Base-by-base conservation (phyloP, 2,329 filamentous ascomycete genomes). In the Alternaria dauci region DNA sequence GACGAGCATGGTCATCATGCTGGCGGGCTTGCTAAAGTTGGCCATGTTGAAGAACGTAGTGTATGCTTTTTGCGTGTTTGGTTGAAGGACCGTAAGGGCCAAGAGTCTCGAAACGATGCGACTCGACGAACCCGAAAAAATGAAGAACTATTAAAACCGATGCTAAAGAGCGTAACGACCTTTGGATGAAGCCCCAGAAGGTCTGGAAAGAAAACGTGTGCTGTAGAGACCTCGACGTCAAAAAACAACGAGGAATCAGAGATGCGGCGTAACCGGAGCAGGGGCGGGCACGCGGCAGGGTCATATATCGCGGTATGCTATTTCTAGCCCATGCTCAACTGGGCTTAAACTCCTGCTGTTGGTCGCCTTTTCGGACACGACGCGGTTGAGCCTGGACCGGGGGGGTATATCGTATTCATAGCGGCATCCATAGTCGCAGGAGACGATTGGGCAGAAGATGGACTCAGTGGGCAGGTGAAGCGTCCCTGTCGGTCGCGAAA, bases 111-210 rank as follows among this genome's bases (percentile, higher is more conserved):
- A 66, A 32, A 44, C 59, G 62, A 60, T 56, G 23, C 57, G 53
- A 65, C 38, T 51, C 59, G 63, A 61, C 41, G 54, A 52, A 63
- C 57, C 48, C 50, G 43, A 59, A 44, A 44, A 43, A 48, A 44
- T 26, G 48, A 39, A 52, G 54, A 34, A 52, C 46, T 53, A 60
- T 55, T 63, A 65, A 65, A 58, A 62, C 55, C 41, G 54, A 59
- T 58, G 61, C 58, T 69, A 77, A 77, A 71, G 75, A 77, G 72
- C 59, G 75, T 63, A 69, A 74, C 70, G 75, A 76, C 74, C 64
- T 70, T 43, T 52, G 72, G 71, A 71, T 58, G 43, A 52, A 62
- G 60, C 68, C 74, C 74, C 70, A 42, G 61, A 68, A 69, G 67
- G 73, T 74, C 73, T 73, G 58, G 28, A 67, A 66, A 66, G 68